A percentile compares a stretch with the other conserved stretches of the same genome.
These are phyloP conservation scores for Beauveria asiatica DNA, from an alignment of 2,329 filamentous ascomycete species.

Conservation along the genomic window DNA sequence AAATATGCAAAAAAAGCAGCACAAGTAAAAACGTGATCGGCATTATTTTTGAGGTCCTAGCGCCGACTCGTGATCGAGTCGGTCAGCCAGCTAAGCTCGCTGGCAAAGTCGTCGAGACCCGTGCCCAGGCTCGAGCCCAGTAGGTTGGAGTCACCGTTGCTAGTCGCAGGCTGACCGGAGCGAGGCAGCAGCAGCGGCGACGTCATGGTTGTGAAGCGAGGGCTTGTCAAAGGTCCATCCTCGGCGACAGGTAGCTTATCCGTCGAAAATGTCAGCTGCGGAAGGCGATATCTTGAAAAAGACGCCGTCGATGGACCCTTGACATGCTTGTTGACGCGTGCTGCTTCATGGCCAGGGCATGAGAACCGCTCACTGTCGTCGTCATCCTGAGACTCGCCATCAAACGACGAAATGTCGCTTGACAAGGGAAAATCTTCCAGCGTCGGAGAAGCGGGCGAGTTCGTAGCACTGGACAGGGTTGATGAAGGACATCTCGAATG, in stretches of 20 bases:
- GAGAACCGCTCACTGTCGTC: background rate
- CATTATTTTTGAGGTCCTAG: background rate
- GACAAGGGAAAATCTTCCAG: background rate
- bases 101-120: constrained; percentile 32
- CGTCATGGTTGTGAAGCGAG: constrained; percentile 16
- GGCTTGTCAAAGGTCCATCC: background rate
- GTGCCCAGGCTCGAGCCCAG: constrained; percentile 26
- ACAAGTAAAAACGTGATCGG: no score
- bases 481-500: background rate
- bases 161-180: constrained; percentile 11
- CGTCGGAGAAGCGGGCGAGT: constrained; percentile 4
- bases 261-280: background rate
- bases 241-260: background rate
- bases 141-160: background rate
- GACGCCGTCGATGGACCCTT: background rate
- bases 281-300: constrained; percentile 4
- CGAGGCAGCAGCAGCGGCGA: constrained; percentile 20
- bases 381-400: background rate
- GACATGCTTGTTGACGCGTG: background rate
- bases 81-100: constrained; percentile 45
- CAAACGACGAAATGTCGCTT: background rate
- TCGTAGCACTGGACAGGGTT: background rate
- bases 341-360: background rate
- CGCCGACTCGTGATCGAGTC: constrained; percentile 28
- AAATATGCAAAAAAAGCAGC: background rate